Evolutionary conservation across 805 yeast species (phyloP), one percentile per base, ranked within the genome.

Genomic region (Wickerhamiella parazyma): DNA sequence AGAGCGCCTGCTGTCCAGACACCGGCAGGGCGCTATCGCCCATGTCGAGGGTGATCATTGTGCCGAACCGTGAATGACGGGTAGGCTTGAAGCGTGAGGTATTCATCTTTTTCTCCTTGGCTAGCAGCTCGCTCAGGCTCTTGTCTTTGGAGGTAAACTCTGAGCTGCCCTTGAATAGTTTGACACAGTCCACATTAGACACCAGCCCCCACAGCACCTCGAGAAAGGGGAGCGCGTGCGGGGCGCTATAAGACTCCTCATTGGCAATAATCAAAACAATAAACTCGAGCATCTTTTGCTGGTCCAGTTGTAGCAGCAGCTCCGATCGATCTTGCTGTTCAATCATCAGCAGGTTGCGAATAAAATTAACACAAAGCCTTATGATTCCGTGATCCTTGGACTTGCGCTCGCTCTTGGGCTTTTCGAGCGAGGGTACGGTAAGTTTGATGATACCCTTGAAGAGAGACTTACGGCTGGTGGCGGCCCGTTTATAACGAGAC

Each of bases 11-110:
- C 51, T 82, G 87, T 2, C 94, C 91, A 2, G 91, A 71, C 1
- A 85, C 71, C 5, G 83, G 73, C 16, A 81, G 60, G 22, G 81
- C 68, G 22, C 75, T 67, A 42, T 77, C 76, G 19, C 71, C 69
- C 16, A 79, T 73, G 47, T 78, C 76, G 24, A 89, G 67, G 1
- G 94, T 78, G 9, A 86, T 60, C 49, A 87, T 64, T 0, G 96
- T 78, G 0, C 98, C 98, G 64, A 89, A 89, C 42, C 94, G 70
- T 2, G 91, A 87, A 57, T 89, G 98, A 38, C 98, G 70, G 1
- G 84, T 69, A 62, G 58, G 70, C 71, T 22, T 67, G 65, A 39
- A 75, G 68, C 26, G 59, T 2, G 46, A 55, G 33, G 63, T 65
- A 46, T 72, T 74, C 47, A 78, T 57, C 25, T 68, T 67, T 17